Evolutionary conservation across 225 moss, liverwort and hornwort species (phyloP), one percentile per base, ranked within the genome.

Genomic region (Sphagnum contortum): DNA sequence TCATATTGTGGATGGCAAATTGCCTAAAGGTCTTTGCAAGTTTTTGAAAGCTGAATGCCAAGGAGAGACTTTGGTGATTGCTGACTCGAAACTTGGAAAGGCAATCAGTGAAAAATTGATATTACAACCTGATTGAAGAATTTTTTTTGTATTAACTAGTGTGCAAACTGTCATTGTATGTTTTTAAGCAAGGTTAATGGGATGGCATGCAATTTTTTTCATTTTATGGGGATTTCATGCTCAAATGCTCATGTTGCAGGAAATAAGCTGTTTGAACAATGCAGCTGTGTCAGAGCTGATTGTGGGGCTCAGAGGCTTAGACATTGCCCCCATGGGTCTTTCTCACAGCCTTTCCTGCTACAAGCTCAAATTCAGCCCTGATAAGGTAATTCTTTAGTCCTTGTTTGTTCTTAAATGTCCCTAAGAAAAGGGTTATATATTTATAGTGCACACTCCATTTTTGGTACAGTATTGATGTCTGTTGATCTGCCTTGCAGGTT

Each of bases 331-430:
- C 60, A 91, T 94, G 49, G 94, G 94, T 4, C 67, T 94, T 56
- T 94, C 94, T 48, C 94, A 94, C 77, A 94, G 91, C 14, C 75
- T 94, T 8, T 94, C 91, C n/a, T 69, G 94, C 45, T 94, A 88
- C 72, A 94, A 94, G 57, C 82, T 94, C 6, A 94, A 94, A 75
- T 91, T 94, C 11, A 91, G 88, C 48, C 94, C 91, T 11, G 94
- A 94, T 70, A 94, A 94, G 70, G 71, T 66, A 55, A 59, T 46
- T 47, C 12, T 14, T 49, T 29, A 29, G 29, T 29, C 29, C 29
- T 29, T 29, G 29, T 29, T 29, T 29, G 29, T 29, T 29, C 29
- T 29, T 29, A 29, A 0, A 29, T 29, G 29, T 29, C 29, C 29
- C 29, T 29, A 29, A 29, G 29, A 29, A 29, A 29, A 29, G 29